phyloP scores from a whole-genome alignment of 495 filamentous ascomycete genomes.

The Neurospora tetraspora region DNA sequence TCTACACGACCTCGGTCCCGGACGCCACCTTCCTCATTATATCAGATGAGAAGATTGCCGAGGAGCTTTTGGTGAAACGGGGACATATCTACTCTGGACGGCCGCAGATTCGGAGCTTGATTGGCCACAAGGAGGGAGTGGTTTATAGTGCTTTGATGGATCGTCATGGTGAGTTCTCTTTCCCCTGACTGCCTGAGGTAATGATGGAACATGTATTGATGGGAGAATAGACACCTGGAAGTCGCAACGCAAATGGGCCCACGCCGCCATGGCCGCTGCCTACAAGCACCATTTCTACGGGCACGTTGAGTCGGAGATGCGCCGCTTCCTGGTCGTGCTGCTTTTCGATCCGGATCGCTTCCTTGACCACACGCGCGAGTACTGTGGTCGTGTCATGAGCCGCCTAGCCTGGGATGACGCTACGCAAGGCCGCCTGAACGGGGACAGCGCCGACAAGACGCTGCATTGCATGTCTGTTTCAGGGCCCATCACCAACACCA shows the following conservation, averaged over 20 bases:
- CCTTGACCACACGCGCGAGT: constrained; percentile 34
- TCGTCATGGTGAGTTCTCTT: constrained; percentile 28
- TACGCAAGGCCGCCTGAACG: constrained; percentile 31
- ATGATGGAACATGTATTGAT: neutral
- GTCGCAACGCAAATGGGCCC: constrained; percentile 36
- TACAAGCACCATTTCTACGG: constrained; percentile 39
- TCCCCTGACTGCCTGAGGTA: neutral
- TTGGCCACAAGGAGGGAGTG: constrained; percentile 37
- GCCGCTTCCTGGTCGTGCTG: constrained; percentile 30
- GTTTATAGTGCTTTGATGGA: constrained; percentile 40
- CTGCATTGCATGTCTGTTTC: constrained; percentile 40
- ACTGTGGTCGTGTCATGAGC: constrained; percentile 38
- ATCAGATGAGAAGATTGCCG: constrained; percentile 45
- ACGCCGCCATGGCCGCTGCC: constrained; percentile 38
- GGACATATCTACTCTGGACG: constrained; percentile 44
- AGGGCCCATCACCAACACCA: constrained; percentile 37
- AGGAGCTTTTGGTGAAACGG: constrained; percentile 44
- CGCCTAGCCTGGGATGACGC: constrained; percentile 38
- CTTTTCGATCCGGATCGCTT: constrained; percentile 36
- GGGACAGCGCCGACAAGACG: constrained; percentile 34
- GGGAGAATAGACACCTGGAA: constrained; percentile 31
- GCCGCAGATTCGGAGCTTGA: constrained; percentile 38
- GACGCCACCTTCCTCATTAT: constrained; percentile 42
- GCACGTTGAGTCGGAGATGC: constrained; percentile 36
- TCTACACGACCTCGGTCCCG: constrained; percentile 41